These are phyloP conservation scores for Cantharellus cinnabarinus DNA, from an alignment of 768 basidiomycete species.

Conservation along the genomic window DNA sequence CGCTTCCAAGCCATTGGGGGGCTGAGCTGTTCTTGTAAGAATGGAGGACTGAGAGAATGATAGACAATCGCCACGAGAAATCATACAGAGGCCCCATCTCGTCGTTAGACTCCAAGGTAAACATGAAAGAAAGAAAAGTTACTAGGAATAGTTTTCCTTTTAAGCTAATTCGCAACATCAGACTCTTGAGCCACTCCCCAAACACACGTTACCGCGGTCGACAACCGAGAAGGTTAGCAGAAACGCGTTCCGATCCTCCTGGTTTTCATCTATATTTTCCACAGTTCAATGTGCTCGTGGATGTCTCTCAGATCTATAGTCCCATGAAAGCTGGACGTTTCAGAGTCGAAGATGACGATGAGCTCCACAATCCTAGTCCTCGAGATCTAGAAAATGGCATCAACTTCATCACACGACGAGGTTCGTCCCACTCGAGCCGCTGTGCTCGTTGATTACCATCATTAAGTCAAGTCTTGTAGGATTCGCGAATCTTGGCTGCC, in stretches of 20 bases:
- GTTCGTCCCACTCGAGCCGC: neutral
- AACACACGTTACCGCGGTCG: neutral
- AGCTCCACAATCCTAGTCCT: neutral
- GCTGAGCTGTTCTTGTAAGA: too few relatives aligned
- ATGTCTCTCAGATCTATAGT: neutral
- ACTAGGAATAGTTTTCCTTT: too few relatives aligned
- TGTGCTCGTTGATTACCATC: neutral
- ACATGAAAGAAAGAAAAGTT: too few relatives aligned
- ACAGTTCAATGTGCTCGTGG: neutral
- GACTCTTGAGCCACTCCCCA: neutral
- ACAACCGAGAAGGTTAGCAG: neutral
- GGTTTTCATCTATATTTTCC: neutral
- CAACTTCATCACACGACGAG: conserved; percentile 15
- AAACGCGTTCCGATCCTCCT: neutral
- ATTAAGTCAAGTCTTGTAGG: conserved; percentile 8
- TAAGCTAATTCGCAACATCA: neutral
- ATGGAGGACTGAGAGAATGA: too few relatives aligned
- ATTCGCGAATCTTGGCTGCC: conserved; percentile 18
- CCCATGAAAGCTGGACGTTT: neutral
- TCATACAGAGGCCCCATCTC: too few relatives aligned
- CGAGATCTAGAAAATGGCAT: conserved; percentile 3
- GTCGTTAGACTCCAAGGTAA: too few relatives aligned
- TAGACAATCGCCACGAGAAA: too few relatives aligned
- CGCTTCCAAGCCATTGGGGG: too few relatives aligned
- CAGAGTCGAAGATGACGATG: neutral